phyloP scores from a whole-genome alignment of 768 basidiomycete genomes.

The Lactarius hengduanensis region DNA sequence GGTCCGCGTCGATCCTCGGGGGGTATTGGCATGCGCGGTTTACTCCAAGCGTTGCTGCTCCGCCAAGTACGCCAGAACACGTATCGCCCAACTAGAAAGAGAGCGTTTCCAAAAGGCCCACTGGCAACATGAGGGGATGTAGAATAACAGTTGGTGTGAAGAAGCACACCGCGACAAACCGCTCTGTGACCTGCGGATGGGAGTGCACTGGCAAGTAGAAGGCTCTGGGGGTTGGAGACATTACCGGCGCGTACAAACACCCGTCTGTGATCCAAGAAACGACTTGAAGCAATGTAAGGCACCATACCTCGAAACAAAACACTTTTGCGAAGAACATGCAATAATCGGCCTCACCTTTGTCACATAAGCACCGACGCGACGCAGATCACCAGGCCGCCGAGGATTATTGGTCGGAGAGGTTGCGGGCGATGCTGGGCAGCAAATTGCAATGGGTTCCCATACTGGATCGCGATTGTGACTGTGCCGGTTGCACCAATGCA shows the following conservation, averaged over 20 bases:
- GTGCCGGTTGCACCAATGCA: slow-evolving; percentile 12
- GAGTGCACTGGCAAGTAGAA: slow-evolving; percentile 1
- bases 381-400: slow-evolving; percentile 27
- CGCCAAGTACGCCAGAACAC: too few species aligned
- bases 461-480: slow-evolving; percentile 6
- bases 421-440: slow-evolving; percentile 28
- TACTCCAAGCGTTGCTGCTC: too few species aligned
- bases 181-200: slow-evolving; percentile 23
- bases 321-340: too few species aligned
- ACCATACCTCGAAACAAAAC: slow-evolving; percentile 27
- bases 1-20: too few species aligned
- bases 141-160: neutral
- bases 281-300: slow-evolving; percentile 31
- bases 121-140: neutral
- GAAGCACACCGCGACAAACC: slow-evolving; percentile 26
- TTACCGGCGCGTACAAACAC: slow-evolving; percentile 10
- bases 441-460: slow-evolving; percentile 20
- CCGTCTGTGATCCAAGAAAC: slow-evolving; percentile 30
- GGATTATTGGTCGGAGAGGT: slow-evolving; percentile 25
- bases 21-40: too few species aligned
- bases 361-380: slow-evolving; percentile 27
- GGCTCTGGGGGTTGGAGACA: slow-evolving; percentile 23
- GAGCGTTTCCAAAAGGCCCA: slow-evolving; percentile 22
- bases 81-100: slow-evolving; percentile 15
- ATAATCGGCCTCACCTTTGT: slow-evolving; percentile 19